Base-by-base conservation (phyloP, 2,329 filamentous ascomycete genomes). In the Raffaelea ambrosiae region DNA sequence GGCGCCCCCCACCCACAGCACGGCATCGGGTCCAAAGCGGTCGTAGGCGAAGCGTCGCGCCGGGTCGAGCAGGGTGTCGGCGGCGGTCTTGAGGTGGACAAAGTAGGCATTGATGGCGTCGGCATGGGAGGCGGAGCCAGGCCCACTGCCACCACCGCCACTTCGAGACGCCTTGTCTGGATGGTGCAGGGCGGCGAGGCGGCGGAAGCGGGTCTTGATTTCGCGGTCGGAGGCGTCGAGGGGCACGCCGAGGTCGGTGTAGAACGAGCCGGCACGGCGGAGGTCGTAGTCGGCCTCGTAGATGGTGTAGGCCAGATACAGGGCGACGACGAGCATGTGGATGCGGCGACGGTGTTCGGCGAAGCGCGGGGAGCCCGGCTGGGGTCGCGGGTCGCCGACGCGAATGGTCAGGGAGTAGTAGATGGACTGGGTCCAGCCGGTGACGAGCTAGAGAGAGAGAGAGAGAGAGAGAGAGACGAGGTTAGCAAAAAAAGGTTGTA, bases 321-420 rank as follows among this genome's bases (percentile, higher is more conserved):
- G 69, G 43, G 84, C 72, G 44, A 97, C 84, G 59, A 97, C 87
- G 56, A 84, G 71, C 61, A 91, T 84, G 63, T 93, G 83, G 62
- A 96, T 91, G 57, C 81, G 79, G 49, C 86, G 85, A 51, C 88
- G 84, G 69, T 97, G 87, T 49, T 76, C 74, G 53, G 76, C 72
- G 63, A 79, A 87, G 55, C 81, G 81, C 2, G 81, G 74, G n/a
- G 76, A 73, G 63, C 86, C 79, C 33, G 85, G 79, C 49, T 68
- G 78, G 2, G 85, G 91, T 51, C 85, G 86, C 14, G 86, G 86
- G 53, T 89, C 83, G 60, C 93, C 93, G 42, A 89, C 93, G 55
- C 90, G 88, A 63, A 95, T 91, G 48, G 87, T 86, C 56, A 97
- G 68, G 58, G 83, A 76, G 70, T 97, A 98, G 70, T 89, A 93